Evolutionary conservation across 2,329 filamentous ascomycete genomes (phyloP).

Genomic region (Neoascochyta sp.): DNA sequence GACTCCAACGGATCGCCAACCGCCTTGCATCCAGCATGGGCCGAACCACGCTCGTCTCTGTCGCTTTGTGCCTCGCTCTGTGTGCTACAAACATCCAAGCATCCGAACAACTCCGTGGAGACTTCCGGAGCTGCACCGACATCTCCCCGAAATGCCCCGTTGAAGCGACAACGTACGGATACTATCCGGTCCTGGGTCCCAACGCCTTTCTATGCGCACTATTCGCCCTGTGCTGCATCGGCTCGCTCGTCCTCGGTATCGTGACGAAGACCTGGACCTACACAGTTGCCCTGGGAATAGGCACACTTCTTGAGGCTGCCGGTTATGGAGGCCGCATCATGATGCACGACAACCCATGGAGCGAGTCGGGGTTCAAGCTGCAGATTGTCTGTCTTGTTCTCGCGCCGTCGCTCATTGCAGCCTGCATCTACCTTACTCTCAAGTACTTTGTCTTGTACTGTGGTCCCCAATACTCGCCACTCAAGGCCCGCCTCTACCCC

Average conservation of each 20-base stretch:
- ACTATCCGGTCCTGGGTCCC: constrained; percentile 37
- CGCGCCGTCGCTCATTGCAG: constrained; percentile 45
- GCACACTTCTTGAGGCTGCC: constrained; percentile 41
- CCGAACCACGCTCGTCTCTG: too few species aligned
- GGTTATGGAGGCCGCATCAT: constrained; percentile 45
- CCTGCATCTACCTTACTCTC: constrained; percentile 47
- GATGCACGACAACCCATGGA: constrained; percentile 44
- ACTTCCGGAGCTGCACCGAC: constrained; percentile 22
- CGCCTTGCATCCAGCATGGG: too few species aligned
- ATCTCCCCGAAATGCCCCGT: constrained; percentile 29
- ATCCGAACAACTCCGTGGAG: too few species aligned
- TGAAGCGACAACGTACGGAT: constrained; percentile 40
- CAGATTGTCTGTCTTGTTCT: constrained; percentile 45
- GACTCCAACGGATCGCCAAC: too few species aligned
- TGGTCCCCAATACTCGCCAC: constrained; percentile 40
- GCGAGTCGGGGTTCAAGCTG: constrained; percentile 41
- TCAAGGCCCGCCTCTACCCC: constrained; percentile 47
- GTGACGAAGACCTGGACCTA: constrained; percentile 42
- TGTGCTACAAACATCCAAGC: too few species aligned
- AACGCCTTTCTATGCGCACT: constrained; percentile 39
- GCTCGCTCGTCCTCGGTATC: constrained; percentile 16
- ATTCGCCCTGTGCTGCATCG: constrained; percentile 18
- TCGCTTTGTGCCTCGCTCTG: too few species aligned
- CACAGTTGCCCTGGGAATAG: constrained; percentile 40
- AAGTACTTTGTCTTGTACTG: constrained; percentile 47